A percentile compares a stretch with the other conserved stretches of the same genome.
These are phyloP conservation scores for Psilocybe cyanescens DNA, from an alignment of 768 basidiomycete genomes.

Conservation along the genomic window DNA sequence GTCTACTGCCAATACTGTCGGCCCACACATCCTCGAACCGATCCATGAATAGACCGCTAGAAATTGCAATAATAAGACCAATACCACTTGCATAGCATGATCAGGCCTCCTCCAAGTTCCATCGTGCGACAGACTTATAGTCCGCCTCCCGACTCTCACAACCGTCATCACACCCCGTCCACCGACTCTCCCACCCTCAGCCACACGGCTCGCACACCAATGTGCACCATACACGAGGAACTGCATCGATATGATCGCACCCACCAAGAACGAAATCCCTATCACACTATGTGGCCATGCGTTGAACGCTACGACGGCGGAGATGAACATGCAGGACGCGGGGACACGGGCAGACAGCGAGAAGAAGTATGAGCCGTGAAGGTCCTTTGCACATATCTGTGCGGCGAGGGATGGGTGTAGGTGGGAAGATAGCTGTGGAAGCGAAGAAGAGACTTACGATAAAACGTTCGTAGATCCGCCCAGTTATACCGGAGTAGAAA, in stretches of 20 bases:
- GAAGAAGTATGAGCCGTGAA: conserved; percentile 67
- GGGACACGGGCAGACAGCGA: conserved; percentile 68
- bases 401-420: neutral
- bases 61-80: no score
- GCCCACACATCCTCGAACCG: no score
- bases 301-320: conserved; percentile 61
- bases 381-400: conserved; percentile 53
- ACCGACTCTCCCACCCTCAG: conserved; percentile 25
- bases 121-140: neutral
- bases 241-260: conserved; percentile 63
- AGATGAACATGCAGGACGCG: conserved; percentile 59
- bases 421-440: neutral
- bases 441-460: conserved; percentile 42
- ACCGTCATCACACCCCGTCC: conserved; percentile 23
- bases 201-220: conserved; percentile 34
- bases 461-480: conserved; percentile 55
- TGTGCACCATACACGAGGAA: conserved; percentile 62
- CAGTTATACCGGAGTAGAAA: conserved; percentile 67
- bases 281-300: conserved; percentile 69
- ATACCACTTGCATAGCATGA: no score
- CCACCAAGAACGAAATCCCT: conserved; percentile 58
- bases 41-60: no score
- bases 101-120: neutral
- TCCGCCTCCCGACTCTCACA: conserved; percentile 12
- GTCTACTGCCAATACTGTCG: no score